Base-by-base conservation (phyloP, 176 grass and related monocot genomes). In the barley (Hordeum vulgare) region DNA sequence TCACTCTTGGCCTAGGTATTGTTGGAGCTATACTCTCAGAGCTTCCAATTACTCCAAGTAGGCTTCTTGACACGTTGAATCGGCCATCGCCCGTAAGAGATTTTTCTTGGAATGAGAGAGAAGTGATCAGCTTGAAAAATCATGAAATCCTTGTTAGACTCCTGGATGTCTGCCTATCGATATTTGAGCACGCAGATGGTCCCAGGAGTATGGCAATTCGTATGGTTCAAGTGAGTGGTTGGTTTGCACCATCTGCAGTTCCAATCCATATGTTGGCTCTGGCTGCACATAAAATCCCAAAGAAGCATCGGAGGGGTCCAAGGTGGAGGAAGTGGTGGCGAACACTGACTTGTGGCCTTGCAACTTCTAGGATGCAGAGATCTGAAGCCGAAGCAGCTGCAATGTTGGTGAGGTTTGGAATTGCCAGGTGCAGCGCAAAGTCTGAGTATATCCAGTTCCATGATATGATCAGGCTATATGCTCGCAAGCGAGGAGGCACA, bases 131-230 rank as follows among this genome's bases (percentile, higher is more conserved):
- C 57, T 89, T 95, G 41, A 94, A 88, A 83, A 90, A 77, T 63
- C 86, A 98, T 64, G 63, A 88, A 85, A 85, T 81, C 75, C 83
- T 98, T 70, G 62, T 95, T 28, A 91, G 94, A 21, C 85, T 98
- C 36, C 76, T 98, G 41, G 96, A 98, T 85, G 93, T 95, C 62
- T 98, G 93, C 65, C 51, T 95, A 73, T 95, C 93, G 1, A 98
- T 98, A 84, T 95, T 98, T 79, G 96, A 98, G 69, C 96, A 95
- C 81, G 96, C 93, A 8, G 96, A 98, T 85, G 96, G 96, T 45
- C 90, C 91, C 42, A 85, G 77, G 60, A 93, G 96, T 77, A 77
- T 98, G 74, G 96, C 96, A 64, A 85, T 91, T 78, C 89, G 93
- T 66, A 98, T 95, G 96, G 87, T 91, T 75, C 96, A 94, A 66